A percentile compares a stretch with the other conserved stretches of the same genome.
Conservation (phyloP, 768 basidiomycete species). For the Boletus reticulatus region DNA sequence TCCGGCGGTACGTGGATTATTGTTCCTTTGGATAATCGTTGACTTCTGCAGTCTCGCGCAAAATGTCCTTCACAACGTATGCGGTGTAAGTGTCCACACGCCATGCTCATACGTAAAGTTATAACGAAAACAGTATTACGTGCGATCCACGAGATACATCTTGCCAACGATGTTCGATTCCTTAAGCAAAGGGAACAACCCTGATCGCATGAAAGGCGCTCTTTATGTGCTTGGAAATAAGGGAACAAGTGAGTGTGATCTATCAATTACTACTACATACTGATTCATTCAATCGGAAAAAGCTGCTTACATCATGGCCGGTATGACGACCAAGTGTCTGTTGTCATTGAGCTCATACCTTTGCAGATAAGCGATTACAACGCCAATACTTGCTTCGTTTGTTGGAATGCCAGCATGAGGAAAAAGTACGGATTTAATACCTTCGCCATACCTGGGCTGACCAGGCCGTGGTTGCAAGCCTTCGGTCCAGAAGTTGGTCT, state of each 20-base stretch:
- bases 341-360: constrained; percentile 8
- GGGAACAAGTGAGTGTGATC: constrained; percentile 50
- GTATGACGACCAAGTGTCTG: constrained; percentile 36
- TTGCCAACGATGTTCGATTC: constrained; percentile 62
- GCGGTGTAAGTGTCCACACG: constrained; percentile 46
- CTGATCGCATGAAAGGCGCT: constrained; percentile 95
- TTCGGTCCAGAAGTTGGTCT: constrained; percentile 23
- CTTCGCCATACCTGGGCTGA: constrained; percentile 44
- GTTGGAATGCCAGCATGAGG: constrained; percentile 78
- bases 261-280: not conserved
- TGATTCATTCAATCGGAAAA: constrained; percentile 9
- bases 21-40: not conserved
- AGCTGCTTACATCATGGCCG: constrained; percentile 70
- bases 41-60: constrained; percentile 58
- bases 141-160: constrained; percentile 66
- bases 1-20: constrained; percentile 55
- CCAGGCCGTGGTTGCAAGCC: constrained; percentile 31
- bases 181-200: constrained; percentile 71
- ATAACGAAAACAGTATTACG: constrained; percentile 50
- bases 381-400: constrained; percentile 59
- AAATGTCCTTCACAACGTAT: constrained; percentile 58
- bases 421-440: constrained; percentile 53
- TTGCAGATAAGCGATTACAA: constrained; percentile 54
- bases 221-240: constrained; percentile 78
- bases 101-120: not conserved